Evolutionary conservation across 2,329 filamentous ascomycete genomes (phyloP).

Genomic region (Aspergillus versicolor): DNA sequence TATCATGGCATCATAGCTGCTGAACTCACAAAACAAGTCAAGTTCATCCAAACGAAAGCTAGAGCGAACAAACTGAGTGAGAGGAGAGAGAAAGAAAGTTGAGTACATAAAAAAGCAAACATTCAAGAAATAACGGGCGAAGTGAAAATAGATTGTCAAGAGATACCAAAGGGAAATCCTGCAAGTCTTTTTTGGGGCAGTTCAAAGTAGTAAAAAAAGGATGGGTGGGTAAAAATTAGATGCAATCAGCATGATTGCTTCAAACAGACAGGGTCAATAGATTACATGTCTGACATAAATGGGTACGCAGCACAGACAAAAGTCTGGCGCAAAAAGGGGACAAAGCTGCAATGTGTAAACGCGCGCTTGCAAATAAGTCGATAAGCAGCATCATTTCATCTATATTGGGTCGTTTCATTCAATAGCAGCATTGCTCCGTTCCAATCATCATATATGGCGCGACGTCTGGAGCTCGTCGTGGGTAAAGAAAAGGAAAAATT

Average conservation of each 20-base stretch:
- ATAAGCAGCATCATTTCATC: slow-evolving; percentile 21
- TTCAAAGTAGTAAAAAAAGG: slow-evolving; percentile 11
- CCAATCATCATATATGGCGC: slow-evolving; percentile 22
- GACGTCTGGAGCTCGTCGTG: slow-evolving; percentile 15
- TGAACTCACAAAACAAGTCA: neutral
- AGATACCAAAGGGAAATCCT: slow-evolving; percentile 2
- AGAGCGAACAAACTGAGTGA: neutral
- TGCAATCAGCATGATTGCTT: slow-evolving; percentile 6
- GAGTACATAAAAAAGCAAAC: neutral
- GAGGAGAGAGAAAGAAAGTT: neutral
- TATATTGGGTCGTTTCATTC: slow-evolving; percentile 22
- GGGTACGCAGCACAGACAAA: slow-evolving; percentile 4
- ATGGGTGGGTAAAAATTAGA: slow-evolving; percentile 13
- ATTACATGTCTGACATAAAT: slow-evolving; percentile 1
- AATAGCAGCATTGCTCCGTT: slow-evolving; percentile 24
- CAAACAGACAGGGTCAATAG: slow-evolving; percentile 4
- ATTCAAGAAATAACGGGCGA: neutral
- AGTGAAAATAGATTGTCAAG: slow-evolving; percentile 4
- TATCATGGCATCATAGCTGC: slow-evolving; percentile 12
- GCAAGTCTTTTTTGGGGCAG: neutral
- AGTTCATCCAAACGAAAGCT: neutral
- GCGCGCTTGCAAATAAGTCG: slow-evolving; percentile 17
- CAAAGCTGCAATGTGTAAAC: slow-evolving; percentile 13
- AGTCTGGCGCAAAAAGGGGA: neutral
- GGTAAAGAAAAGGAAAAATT: slow-evolving; percentile 13